phyloP scores from a whole-genome alignment of 768 basidiomycete genomes.

The Ramaria sp. region DNA sequence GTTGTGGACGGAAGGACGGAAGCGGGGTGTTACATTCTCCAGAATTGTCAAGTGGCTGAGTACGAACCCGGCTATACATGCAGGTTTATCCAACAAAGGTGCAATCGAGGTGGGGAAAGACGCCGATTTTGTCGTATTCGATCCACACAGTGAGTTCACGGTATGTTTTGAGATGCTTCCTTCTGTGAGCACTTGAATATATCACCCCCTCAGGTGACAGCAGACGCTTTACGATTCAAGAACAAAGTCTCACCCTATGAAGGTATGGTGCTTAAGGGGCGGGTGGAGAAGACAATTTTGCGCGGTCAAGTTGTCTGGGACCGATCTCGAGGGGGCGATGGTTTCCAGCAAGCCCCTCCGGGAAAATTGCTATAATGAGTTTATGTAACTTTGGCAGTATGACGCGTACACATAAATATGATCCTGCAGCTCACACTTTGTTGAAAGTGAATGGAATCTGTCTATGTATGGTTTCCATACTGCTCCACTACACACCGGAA shows the following conservation, averaged over 20 bases:
- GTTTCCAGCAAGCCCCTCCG: not conserved
- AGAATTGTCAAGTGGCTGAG: slow-evolving; percentile 71
- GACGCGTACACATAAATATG: too few relatives aligned
- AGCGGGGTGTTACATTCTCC: slow-evolving; percentile 44
- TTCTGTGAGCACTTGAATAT: not conserved
- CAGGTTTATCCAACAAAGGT: slow-evolving; percentile 70
- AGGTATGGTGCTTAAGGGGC: slow-evolving; percentile 58
- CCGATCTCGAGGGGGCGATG: not conserved
- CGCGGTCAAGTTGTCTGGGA: slow-evolving; percentile 66
- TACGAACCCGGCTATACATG: slow-evolving; percentile 66
- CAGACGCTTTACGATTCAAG: slow-evolving; percentile 72
- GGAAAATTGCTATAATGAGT: not conserved
- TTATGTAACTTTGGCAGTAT: too few relatives aligned
- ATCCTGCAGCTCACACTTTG: too few relatives aligned
- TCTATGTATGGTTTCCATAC: too few relatives aligned
- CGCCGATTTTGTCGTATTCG: slow-evolving; percentile 82
- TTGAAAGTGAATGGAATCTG: too few relatives aligned
- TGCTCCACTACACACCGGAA: too few relatives aligned
- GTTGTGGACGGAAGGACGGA: slow-evolving; percentile 76
- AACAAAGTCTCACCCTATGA: slow-evolving; percentile 91
- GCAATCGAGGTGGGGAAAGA: slow-evolving; percentile 62
- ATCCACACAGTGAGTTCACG: slow-evolving; percentile 42
- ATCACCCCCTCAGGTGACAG: slow-evolving; percentile 46
- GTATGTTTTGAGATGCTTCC: slow-evolving; percentile 17
- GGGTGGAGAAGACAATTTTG: slow-evolving; percentile 71